A percentile compares a stretch with the other conserved stretches of the same genome.
phyloP scores from a whole-genome alignment of 2,329 filamentous ascomycete genomes.

The Venturia asperata region DNA sequence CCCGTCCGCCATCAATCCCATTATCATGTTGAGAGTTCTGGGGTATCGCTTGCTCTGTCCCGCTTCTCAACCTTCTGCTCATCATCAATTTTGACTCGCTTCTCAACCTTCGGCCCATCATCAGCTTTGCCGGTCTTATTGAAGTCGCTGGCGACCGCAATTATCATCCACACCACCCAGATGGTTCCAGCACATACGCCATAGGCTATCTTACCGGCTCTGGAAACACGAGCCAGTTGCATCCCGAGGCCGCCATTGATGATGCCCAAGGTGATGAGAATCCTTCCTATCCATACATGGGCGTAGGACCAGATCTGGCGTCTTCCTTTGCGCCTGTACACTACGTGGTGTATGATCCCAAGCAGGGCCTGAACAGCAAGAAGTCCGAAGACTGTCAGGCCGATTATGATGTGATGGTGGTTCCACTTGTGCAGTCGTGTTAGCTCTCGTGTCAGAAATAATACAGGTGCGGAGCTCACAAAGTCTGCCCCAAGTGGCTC shows the following conservation, averaged over 20 bases:
- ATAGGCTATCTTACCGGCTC: conserved; percentile 42
- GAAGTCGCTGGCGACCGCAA: conserved; percentile 19
- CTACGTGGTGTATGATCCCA: conserved; percentile 45
- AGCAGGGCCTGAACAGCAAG: conserved; percentile 50
- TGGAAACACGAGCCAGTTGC: conserved; percentile 35
- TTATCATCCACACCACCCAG: conserved; percentile 27
- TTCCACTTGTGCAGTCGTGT: conserved; percentile 26
- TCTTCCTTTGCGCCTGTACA: conserved; percentile 41
- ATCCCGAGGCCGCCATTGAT: conserved; percentile 52
- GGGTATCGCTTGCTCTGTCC: background rate
- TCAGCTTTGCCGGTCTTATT: background rate
- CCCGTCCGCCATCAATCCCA: background rate
- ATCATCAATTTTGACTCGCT: background rate
- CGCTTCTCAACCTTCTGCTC: background rate
- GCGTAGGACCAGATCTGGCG: conserved; percentile 42
- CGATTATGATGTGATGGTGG: conserved; percentile 46
- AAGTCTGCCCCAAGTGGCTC: conserved; percentile 19
- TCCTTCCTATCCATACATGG: conserved; percentile 50
- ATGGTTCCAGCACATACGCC: conserved; percentile 44
- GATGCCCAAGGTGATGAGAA: conserved; percentile 45
- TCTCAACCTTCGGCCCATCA: background rate
- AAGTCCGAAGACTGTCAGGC: conserved; percentile 42
- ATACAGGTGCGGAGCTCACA: background rate
- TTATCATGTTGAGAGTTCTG: too few relatives aligned
- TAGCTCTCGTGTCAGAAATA: background rate